These are phyloP conservation scores for Aspergillus aculeatinus DNA, from an alignment of 2,329 filamentous ascomycete genomes.

Conservation along the genomic window DNA sequence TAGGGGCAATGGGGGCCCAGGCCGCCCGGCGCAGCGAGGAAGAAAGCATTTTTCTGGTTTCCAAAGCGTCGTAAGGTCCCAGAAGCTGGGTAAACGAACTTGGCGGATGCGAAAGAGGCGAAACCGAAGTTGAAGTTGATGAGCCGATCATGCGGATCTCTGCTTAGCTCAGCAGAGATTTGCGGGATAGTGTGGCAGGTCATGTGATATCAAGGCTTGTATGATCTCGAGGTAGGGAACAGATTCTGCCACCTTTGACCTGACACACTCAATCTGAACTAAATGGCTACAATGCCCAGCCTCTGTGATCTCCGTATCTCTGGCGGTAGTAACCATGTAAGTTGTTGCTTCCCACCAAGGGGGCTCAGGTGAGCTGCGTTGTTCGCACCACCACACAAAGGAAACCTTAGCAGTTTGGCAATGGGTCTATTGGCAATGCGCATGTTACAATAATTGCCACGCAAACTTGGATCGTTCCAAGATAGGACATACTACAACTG, in stretches of 20 bases:
- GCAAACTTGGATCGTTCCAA: background rate
- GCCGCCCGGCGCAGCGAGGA: constrained; percentile 48
- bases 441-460: background rate
- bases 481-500: background rate
- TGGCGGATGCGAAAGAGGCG: constrained; percentile 34
- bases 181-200: constrained; percentile 17
- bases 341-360: no score
- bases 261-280: no score
- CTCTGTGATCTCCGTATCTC: no score
- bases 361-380: no score
- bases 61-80: constrained; percentile 21
- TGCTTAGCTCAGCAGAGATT: constrained; percentile 19
- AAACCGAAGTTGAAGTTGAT: constrained; percentile 31
- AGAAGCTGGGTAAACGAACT: constrained; percentile 25
- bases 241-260: no score
- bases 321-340: no score
- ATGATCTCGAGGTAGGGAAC: no score
- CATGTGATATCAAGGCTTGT: constrained; percentile 4
- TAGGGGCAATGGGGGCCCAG: constrained; percentile 36
- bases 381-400: no score
- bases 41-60: constrained; percentile 40
- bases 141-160: constrained; percentile 34
- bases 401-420: no score
- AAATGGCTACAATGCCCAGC: no score
- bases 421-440: no score